Conservation (phyloP, 805 yeast species). For the Teunomyces barrocoloradensis region DNA sequence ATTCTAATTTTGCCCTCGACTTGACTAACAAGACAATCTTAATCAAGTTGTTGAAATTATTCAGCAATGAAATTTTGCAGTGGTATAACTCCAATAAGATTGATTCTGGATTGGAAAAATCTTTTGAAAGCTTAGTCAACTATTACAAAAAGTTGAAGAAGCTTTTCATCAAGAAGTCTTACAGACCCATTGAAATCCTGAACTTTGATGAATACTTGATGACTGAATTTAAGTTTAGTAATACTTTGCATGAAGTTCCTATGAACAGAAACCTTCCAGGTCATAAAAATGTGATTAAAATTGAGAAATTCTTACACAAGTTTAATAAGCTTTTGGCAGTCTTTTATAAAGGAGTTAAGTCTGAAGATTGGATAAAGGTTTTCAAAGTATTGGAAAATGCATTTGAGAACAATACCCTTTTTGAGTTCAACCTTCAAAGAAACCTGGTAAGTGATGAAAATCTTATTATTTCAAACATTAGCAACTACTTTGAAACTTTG, state of each 20-base stretch:
- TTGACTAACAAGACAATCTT: slow-evolving; percentile 55
- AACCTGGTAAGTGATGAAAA: slow-evolving; percentile 48
- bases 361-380: slow-evolving; percentile 76
- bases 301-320: slow-evolving; percentile 60
- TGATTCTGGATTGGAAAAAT: slow-evolving; percentile 29
- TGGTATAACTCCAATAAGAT: slow-evolving; percentile 46
- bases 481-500: slow-evolving; percentile 63
- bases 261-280: slow-evolving; percentile 46
- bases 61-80: slow-evolving; percentile 62
- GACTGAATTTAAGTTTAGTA: slow-evolving; percentile 42
- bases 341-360: slow-evolving; percentile 53
- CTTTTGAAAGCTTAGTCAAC: slow-evolving; percentile 39
- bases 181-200: slow-evolving; percentile 53
- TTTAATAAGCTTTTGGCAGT: slow-evolving; percentile 62
- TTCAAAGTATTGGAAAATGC: slow-evolving; percentile 73
- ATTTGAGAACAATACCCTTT: slow-evolving; percentile 57
- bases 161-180: slow-evolving; percentile 64
- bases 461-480: slow-evolving; percentile 64
- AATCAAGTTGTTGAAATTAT: slow-evolving; percentile 60
- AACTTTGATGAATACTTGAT: slow-evolving; percentile 37
- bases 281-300: slow-evolving; percentile 42
- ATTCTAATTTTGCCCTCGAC: slow-evolving; percentile 71
- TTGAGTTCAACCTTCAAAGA: slow-evolving; percentile 49
- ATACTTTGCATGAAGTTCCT: slow-evolving; percentile 45
- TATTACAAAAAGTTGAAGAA: slow-evolving; percentile 67